Evolutionary conservation across 2,329 filamentous ascomycete genomes (phyloP), one percentile per base, ranked within the genome.

Genomic region (Lithohypha guttulata): DNA sequence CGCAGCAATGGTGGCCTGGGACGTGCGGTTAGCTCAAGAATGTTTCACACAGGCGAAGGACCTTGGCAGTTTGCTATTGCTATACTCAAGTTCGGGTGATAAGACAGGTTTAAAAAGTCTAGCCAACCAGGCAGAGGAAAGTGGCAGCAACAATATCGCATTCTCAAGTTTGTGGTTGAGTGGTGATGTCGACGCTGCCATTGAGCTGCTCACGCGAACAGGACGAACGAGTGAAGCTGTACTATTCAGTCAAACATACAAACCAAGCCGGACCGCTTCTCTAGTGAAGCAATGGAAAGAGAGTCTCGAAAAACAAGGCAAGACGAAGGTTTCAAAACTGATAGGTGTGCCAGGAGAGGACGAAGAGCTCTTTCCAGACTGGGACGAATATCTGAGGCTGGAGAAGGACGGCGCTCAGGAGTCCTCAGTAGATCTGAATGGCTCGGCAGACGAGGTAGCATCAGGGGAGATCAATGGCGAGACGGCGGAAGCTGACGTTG

Each of bases 211-310:
- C 8, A 70, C 76, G 33, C 77, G 79, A 59, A 95, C 89, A 0
- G 79, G 79, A 49, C 75, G 91, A 31, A 64, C 79, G 23, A 80
- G 87, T 0, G 91, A 98, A 62, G 84, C 91, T 0, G 86, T 86
- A 0, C 70, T 98, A 19, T 93, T 96, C 59, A 77, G 85, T 3
- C 89, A 96, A 63, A 98, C 89, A 2, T 98, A 96, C 64, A 91
- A 87, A 66, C 91, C 91, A 1, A 87, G 81, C 47, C 60, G 79
- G 19, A 75, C 84, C 10, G 64, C 71, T 1, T 71, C 68, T 1
- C 69, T 86, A 1, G 85, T 84, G 4, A 69, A 70, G 43, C 64
- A 75, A 45, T 98, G 89, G 91, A 95, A 94, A 64, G 72, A 78
- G 44, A 75, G 68, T 21, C 62, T 98, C 34, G 87, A 95, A 59